Percentiles rank a stretch among this genome's conserved stretches.
Evolutionary conservation across 257 asterid species (phyloP).

Genomic region (Striga asiatica): DNA sequence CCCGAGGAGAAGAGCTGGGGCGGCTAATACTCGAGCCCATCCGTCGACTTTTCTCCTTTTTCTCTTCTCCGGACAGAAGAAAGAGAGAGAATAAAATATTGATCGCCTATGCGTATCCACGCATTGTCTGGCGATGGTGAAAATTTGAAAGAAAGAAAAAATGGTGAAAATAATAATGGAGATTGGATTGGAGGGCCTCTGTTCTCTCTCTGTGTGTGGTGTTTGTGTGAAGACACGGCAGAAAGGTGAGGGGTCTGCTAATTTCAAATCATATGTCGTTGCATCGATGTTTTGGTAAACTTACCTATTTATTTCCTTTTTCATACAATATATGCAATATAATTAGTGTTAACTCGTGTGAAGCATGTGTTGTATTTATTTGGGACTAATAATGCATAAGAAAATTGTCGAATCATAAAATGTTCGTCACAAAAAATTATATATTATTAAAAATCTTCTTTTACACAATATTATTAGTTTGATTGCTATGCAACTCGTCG

Average conservation of each 20-base stretch:
- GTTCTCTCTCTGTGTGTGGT: no score
- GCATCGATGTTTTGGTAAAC: neutral
- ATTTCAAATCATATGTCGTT: neutral
- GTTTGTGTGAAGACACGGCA: slow-evolving; percentile 11
- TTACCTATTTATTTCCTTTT: neutral
- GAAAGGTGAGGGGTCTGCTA: slow-evolving; percentile 16
- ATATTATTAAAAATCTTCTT: no score
- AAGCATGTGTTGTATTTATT: no score
- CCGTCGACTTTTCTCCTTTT: slow-evolving; percentile 14
- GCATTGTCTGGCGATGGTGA: slow-evolving; percentile 17
- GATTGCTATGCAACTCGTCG: no score
- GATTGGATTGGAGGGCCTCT: slow-evolving; percentile 8
- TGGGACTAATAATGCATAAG: no score
- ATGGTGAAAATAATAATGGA: slow-evolving; percentile 21
- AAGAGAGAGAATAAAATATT: slow-evolving; percentile 8
- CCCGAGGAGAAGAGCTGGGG: slow-evolving; percentile 19
- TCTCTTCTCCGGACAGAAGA: slow-evolving; percentile 17
- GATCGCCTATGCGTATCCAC: slow-evolving; percentile 1
- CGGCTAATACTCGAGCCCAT: slow-evolving; percentile 47
- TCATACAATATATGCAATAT: no score
- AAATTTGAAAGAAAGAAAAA: neutral
- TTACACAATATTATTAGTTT: no score
- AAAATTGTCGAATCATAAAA: no score
- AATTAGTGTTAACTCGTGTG: no score
- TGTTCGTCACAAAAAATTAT: no score